Conservation (phyloP, 257 asterid species). For the Solanum dulcamara region DNA sequence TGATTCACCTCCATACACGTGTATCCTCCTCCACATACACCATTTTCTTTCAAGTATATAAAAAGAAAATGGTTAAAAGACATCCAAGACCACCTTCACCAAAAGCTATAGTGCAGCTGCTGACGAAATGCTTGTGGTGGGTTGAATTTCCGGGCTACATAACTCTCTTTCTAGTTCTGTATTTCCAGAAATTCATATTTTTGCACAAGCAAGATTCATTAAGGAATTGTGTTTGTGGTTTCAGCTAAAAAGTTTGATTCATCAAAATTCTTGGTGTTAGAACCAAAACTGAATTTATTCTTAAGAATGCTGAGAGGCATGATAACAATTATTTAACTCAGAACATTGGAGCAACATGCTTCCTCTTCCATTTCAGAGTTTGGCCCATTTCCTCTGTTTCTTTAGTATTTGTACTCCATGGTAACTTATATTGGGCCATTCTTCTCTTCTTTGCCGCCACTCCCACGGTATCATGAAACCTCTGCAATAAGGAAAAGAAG, state of each 20-base stretch:
- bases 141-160: not conserved
- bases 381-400: not conserved
- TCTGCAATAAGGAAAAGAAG: not conserved
- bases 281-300: not conserved
- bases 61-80: not conserved
- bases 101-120: not conserved
- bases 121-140: not conserved
- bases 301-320: not conserved
- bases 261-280: not conserved
- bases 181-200: not conserved
- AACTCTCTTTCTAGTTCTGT: not conserved
- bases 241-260: not conserved
- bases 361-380: conserved; percentile 18
- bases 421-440: conserved; percentile 5
- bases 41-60: not conserved
- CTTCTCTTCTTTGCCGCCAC: conserved; percentile 11
- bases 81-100: not conserved
- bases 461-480: conserved; percentile 5
- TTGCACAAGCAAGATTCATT: not conserved
- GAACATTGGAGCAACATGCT: not conserved
- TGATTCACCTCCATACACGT: not conserved
- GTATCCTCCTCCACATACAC: not conserved
- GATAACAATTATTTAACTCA: not conserved
- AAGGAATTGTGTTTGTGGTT: not conserved
- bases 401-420: conserved; percentile 9